Base-by-base conservation (phyloP, 345 rosid species). In the Pseudoturritis turrita region DNA sequence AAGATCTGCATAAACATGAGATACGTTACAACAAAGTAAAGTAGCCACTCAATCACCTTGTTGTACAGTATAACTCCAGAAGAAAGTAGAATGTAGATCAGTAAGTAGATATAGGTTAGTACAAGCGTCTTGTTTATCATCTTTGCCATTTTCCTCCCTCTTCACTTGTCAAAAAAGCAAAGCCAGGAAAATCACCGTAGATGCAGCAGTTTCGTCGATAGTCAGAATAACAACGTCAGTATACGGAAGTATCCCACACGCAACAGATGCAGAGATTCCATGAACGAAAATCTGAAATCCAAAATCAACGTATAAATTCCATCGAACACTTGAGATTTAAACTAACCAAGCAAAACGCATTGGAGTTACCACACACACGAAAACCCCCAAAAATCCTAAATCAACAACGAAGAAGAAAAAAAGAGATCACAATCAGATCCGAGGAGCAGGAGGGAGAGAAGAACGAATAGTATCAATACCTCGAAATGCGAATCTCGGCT, bases 51-150 rank as follows among this genome's bases (percentile, higher is more conserved):
- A 1, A 36, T 77, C 68, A 89, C 97, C 96, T 95, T 95, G 83
- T 95, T 95, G 76, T 95, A 95, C 66, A 95, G 79, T 70, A 95
- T 95, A 62, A 95, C 99, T 49, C 90, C 96, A 4, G 95, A 91
- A 11, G 96, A 91, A 36, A 94, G 97, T 31, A 86, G 3, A 82
- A 94, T 83, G 86, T 91, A 95, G 82, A 89, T 74, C 61, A 92
- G 76, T 41, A 91, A 84, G 84, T 89, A 91, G 64, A 87, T 57
- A 71, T 95, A 95, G 12, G 99, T 95, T 73, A 95, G 69, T 26
- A 95, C 79, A 35, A 86, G 92, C 14, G 96, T 81, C 84, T 82
- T 89, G 82, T 78, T 94, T 58, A 91, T 82, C 81, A 91, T 86
- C 78, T 80, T 71, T 1, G 78, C 76, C 68, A 77, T 78, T 33